Evolutionary conservation across 139 green algal genomes (phyloP), one percentile per base, ranked within the genome.

Genomic region (Chloropicon primus): DNA sequence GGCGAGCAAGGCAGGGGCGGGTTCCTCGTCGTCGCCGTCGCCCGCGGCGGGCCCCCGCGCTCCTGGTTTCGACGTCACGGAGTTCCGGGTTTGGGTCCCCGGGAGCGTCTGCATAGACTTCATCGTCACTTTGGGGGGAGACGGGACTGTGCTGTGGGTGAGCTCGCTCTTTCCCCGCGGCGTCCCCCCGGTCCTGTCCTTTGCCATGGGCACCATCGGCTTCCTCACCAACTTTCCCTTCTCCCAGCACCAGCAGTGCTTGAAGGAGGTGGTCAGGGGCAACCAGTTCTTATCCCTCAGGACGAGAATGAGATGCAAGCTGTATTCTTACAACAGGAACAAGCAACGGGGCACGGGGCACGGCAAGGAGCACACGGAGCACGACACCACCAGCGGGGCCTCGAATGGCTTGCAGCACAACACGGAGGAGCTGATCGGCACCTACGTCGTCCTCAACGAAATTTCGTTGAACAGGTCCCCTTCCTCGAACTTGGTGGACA

Each of bases 191-290:
- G 75, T 97, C 26, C 78, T 97, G 22, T 84, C 89, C 3, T 94
- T 97, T 78, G 91, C 90, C 79, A 85, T 97, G 78, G 93, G 93
- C 72, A 91, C 85, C 22, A 87, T 97, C n/a, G 93, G 93, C 27
- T 97, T 97, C 86, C 87, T 97, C 74, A 97, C 92, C 1, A 85
- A 90, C 26, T 93, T 95, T 74, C 71, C 78, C 54, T 77, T 91
- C 41, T 62, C 41, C 10, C 41, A 62, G 10, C 41, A 62, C 41
- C 10, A 62, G 41, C 41, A 62, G 41, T 17, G 17, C 41, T 77
- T 99, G 28, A 99, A 99, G 82, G 95, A 99, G 88, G 87, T 99
- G 76, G 92, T 97, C 5, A 87, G 41, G 41, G 41, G 41, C 10
- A 17, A 62, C 41, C 5, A 17, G 41, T 62, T n/a, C 41, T 17